phyloP scores from a whole-genome alignment of 2,329 filamentous ascomycete genomes.

The Neopestalotiopsis clavispora region DNA sequence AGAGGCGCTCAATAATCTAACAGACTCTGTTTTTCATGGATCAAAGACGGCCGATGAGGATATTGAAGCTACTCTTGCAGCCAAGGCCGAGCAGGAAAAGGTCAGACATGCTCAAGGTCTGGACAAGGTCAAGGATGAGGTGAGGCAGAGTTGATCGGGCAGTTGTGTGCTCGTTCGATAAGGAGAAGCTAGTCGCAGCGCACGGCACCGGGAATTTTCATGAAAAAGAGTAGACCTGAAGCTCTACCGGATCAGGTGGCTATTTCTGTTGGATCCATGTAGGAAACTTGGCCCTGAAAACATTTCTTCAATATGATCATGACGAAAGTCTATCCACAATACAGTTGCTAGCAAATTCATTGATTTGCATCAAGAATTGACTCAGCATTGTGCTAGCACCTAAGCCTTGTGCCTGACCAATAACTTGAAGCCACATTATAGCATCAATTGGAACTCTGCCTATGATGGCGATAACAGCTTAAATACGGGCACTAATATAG shows the following conservation, averaged over 20 bases:
- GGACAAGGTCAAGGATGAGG: conserved; percentile 21
- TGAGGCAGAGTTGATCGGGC: background rate
- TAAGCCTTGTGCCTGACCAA: background rate
- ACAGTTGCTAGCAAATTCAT: background rate
- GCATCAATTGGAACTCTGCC: background rate
- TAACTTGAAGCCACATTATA: background rate
- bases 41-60: conserved; percentile 30
- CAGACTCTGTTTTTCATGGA: conserved; percentile 37
- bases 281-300: background rate
- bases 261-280: background rate
- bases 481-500: background rate
- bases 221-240: too few relatives aligned
- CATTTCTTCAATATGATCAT: background rate
- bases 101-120: conserved; percentile 30
- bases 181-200: background rate
- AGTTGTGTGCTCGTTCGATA: too few relatives aligned
- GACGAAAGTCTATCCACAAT: background rate
- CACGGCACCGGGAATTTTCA: background rate
- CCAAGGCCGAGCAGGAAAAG: conserved; percentile 31
- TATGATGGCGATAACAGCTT: background rate
- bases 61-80: conserved; percentile 27
- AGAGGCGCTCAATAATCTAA: conserved; percentile 67
- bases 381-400: background rate
- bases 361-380: background rate
- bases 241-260: background rate